phyloP scores from a whole-genome alignment of 108 stramenopile genomes.

The Cyclotella atomus region DNA sequence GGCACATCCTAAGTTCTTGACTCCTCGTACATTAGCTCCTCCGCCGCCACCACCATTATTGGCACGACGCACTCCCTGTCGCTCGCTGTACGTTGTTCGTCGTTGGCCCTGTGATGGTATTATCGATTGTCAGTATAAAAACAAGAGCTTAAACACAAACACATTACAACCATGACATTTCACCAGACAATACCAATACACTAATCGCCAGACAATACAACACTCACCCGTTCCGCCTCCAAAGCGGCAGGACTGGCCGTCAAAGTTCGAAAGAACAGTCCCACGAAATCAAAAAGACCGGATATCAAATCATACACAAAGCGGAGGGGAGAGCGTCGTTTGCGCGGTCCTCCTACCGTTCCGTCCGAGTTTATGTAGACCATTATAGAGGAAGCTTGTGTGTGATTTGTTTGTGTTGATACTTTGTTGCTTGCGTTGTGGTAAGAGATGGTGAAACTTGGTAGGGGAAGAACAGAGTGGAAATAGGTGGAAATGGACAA shows the following conservation, averaged over 20 bases:
- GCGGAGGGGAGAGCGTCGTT: slow-evolving; percentile 21
- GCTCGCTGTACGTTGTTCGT: slow-evolving; percentile 40
- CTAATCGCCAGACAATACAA: background rate
- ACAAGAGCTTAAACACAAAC: background rate
- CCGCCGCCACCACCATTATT: slow-evolving; percentile 17
- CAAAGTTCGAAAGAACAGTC: slow-evolving; percentile 46
- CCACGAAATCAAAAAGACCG: slow-evolving; percentile 46
- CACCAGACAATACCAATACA: background rate
- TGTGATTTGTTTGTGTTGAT: too few species aligned
- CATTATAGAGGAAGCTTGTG: too few species aligned
- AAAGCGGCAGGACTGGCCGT: slow-evolving; percentile 38
- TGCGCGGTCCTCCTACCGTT: slow-evolving; percentile 23
- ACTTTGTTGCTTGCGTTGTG: too few species aligned
- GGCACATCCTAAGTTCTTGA: slow-evolving; percentile 42
- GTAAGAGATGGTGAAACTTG: too few species aligned
- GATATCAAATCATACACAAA: slow-evolving; percentile 36
- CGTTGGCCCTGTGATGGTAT: slow-evolving; percentile 26
- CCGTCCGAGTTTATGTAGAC: slow-evolving; percentile 50
- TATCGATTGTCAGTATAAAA: background rate
- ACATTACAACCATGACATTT: background rate
- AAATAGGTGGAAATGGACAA: too few species aligned
- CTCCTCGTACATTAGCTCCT: slow-evolving; percentile 41
- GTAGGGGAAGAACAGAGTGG: too few species aligned
- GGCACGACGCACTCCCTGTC: slow-evolving; percentile 44
- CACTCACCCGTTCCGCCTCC: slow-evolving; percentile 41